Base-by-base conservation (phyloP, 2,329 filamentous ascomycete genomes). In the Apiospora hydei region DNA sequence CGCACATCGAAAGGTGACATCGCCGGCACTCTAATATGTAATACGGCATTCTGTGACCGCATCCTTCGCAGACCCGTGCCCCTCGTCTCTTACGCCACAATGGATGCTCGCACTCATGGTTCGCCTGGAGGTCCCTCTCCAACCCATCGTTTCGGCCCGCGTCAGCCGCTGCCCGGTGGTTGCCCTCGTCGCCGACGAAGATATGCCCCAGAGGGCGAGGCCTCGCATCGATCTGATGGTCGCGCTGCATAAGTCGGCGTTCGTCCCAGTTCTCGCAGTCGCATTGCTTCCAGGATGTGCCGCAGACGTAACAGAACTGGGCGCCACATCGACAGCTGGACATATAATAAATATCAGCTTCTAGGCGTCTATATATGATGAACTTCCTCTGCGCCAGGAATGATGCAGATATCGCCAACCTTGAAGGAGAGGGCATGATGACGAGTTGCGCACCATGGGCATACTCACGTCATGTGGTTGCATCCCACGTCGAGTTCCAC, bases 401-500 rank as follows among this genome's bases (percentile, higher is more conserved):
- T 6, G 34, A 34, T 34, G 34, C 34, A 34, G 34, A 34, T 34
- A 6, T 34, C 3, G 6, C 34, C 34, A 3, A 34, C 6, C 6
- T 34, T 34, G 34, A 34, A 34, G 34, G n/a, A n/a, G 6, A 34
- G 34, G 34, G 34, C 34, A 6, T 34, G 34, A 34, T 34, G 34
- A 34, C 34, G 3, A 34, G 34, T 34, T 34, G 34, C 34, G 34
- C 3, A 34, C 34, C 34, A 34, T 6, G 34, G 6, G 3, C 34
- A 34, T 34, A 85, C 86, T 77, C 74, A 90, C 88, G 73, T 88
- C 4, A 91, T 90, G 69, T 91, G 89, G 69, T 87, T 82, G 72
- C 89, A 91, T 1, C 89, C 89, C 0, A 47, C n/a, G 0, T 76
- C 43, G 0, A 89, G 78, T 77, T 90, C 87, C 0, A 91, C 82